Evolutionary conservation across 331 rosid species (phyloP), one percentile per base, ranked within the genome.

Genomic region (Acacia concinna): DNA sequence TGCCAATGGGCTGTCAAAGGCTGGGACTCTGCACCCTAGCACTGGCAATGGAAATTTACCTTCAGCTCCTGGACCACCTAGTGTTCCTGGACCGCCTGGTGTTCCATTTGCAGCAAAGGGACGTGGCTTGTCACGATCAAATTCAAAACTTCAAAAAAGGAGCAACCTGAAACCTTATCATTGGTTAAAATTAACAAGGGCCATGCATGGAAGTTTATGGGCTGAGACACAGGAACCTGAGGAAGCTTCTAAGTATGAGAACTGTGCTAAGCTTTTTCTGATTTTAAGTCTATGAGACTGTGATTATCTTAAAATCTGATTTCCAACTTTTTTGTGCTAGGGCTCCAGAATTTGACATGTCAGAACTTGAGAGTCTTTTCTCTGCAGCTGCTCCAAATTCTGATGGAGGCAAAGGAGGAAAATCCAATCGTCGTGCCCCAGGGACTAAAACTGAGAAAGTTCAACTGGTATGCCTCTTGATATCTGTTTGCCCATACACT

Each of bases 321-420:
- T 56, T 47, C 54, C 38, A 44, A 51, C 44, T 59, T 73, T 59
- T 87, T 68, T 70, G 79, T 88, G 77, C 77, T 78, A 96, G 99
- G 93, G 91, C 97, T 83, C 99, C 99, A 31, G 99, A 96, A 86
- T 90, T 96, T 85, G 99, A 96, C 87, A 93, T 91, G 97, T 84
- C 93, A 78, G 99, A 96, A 85, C 96, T 96, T 60, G 98, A 96
- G 88, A 89, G 83, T 80, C 96, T 91, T 85, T 96, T 96, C 86
- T 91, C 98, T 67, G 88, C 94, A 18, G 79, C 81, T 77, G 65
- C 88, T 59, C 94, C 99, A 86, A 89, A 75, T 87, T 66, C 93
- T 44, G 87, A 79, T 44, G 91, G 82, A 73, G 77, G 81, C 59
- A 54, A 80, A 43, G 92, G 88, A 73, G 90, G 90, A 68, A 89